These are phyloP conservation scores for Daldinia loculata DNA, from an alignment of 495 filamentous ascomycete species.

Conservation along the genomic window DNA sequence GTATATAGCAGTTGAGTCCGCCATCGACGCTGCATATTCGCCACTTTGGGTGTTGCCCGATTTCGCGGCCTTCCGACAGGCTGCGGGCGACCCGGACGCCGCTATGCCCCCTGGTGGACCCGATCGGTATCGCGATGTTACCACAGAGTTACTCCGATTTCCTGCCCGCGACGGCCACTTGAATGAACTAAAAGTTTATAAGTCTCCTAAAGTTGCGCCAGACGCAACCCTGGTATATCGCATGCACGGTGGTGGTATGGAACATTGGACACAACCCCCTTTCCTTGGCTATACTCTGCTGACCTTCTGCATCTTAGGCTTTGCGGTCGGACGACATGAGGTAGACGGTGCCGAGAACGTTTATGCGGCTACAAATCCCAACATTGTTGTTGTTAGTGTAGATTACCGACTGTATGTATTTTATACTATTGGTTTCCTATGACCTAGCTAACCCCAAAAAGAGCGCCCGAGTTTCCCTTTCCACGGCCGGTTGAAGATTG, in stretches of 20 bases:
- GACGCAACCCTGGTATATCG: not conserved
- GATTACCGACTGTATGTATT: not conserved
- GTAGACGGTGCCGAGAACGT: slow-evolving; percentile 42
- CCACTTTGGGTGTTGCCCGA: not conserved
- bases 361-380: slow-evolving; percentile 37
- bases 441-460: not conserved
- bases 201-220: not conserved
- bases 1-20: not conserved
- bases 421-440: not conserved
- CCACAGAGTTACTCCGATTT: not conserved
- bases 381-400: slow-evolving; percentile 23
- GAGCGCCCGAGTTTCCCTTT: not conserved
- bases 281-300: not conserved
- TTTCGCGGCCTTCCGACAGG: not conserved
- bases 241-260: not conserved
- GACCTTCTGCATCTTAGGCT: slow-evolving; percentile 20
- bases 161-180: not conserved
- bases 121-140: not conserved
- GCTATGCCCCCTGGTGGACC: not conserved
- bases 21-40: not conserved
- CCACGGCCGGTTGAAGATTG: not conserved
- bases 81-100: not conserved
- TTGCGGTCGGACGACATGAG: slow-evolving; percentile 36
- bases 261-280: not conserved
- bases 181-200: not conserved